Evolutionary conservation across 495 filamentous ascomycete genomes (phyloP), one percentile per base, ranked within the genome.

Genomic region (Letharia columbiana): DNA sequence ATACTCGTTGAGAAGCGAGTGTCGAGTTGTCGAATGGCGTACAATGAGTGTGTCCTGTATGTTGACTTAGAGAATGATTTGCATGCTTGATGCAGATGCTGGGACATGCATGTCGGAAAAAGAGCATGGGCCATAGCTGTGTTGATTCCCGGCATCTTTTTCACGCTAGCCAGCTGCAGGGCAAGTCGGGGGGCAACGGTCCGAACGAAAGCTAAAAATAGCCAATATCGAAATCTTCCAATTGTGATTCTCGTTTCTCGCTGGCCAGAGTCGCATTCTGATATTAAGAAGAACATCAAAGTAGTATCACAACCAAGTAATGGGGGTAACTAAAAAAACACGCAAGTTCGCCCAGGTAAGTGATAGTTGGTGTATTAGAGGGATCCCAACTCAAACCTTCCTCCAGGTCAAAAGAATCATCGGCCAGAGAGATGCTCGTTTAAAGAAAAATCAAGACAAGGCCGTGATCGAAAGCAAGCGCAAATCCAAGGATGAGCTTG

Each of bases 401-500:
- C 33, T 18, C 61, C 68, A 66, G 72, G 72, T 79, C 42, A 83
- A 83, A 74, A 68, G 80, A 39, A 70, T 83, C 50, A 82, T 83
- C 40, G 76, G 81, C 58, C 78, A 81, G 67, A 73, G 77, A 49
- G 81, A 83, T 70, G 72, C 73, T 23, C 77, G 81, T 58, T 74
- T 82, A 49, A 82, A 83, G 61, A 80, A 83, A 71, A 82, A 83
- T 72, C 77, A 81, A 54, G 60, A 74, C 42, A 78, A 76, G 61
- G 75, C 56, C 42, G 86, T 87, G 52, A 74, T 76, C 44, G 75
- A 79, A 66, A 80, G 77, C 63, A 77, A 80, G 70, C 84, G 85
- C 72, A 86, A 85, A 66, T 77, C 77, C 37, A 76, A 78, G 61
- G 77, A 77, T 59, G 82, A 85, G 44, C 72, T 86, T 42, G 78